These are phyloP conservation scores for Aureococcus anophagefferens DNA, from an alignment of 108 stramenopile genomes.

Conservation along the genomic window DNA sequence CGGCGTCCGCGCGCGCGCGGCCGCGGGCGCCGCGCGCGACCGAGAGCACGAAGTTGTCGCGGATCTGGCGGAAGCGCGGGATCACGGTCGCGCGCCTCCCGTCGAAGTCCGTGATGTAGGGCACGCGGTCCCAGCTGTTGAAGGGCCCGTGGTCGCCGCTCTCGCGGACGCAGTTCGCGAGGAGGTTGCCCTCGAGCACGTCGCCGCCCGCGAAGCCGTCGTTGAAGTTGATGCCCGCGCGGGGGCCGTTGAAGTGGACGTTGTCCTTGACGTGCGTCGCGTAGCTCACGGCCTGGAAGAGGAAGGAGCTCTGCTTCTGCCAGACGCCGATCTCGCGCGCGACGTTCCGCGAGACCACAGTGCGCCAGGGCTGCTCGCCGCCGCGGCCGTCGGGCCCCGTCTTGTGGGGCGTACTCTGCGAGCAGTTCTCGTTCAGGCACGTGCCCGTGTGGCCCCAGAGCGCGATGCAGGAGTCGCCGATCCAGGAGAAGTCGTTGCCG, in stretches of 20 bases:
- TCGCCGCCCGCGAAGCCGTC: slow-evolving; percentile 52
- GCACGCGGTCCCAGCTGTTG: slow-evolving; percentile 26
- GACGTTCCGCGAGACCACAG: slow-evolving; percentile 36
- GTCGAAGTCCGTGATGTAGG: slow-evolving; percentile 4
- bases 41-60: slow-evolving; percentile 8
- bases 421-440: no score
- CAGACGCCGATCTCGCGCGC: slow-evolving; percentile 49
- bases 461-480: no score
- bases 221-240: slow-evolving; percentile 52
- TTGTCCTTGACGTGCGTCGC: slow-evolving; percentile 37
- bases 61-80: background rate
- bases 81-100: background rate
- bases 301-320: slow-evolving; percentile 48
- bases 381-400: slow-evolving; percentile 34
- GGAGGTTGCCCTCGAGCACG: slow-evolving; percentile 23
- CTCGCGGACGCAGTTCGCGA: slow-evolving; percentile 4
- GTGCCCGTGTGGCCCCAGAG: no score
- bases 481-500: slow-evolving; percentile 43
- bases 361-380: slow-evolving; percentile 35
- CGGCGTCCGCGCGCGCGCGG: no score
- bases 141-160: slow-evolving; percentile 13
- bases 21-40: no score
- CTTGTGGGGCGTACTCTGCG: slow-evolving; percentile 22
- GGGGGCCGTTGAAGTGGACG: slow-evolving; percentile 50
- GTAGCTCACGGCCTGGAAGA: slow-evolving; percentile 40